These are phyloP conservation scores for Hanseniaspora uvarum DNA, from an alignment of 1,139 yeast species.

Conservation along the genomic window DNA sequence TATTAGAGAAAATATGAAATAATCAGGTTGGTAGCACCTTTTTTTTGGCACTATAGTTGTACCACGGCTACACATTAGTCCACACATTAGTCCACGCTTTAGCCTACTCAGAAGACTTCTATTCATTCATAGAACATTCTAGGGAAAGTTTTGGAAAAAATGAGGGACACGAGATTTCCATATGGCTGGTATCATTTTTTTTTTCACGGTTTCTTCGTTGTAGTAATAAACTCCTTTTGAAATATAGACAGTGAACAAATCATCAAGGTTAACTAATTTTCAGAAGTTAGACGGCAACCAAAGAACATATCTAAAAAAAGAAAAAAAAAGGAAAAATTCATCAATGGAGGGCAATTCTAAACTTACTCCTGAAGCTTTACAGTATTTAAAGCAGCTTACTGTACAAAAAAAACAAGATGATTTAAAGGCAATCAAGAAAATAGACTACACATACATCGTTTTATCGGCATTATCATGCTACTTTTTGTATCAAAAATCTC, in stretches of 20 bases:
- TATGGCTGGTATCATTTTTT: background rate
- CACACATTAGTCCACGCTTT: too few relatives aligned
- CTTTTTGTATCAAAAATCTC: constrained; percentile 3
- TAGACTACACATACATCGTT: constrained; percentile 7
- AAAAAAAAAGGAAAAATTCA: background rate
- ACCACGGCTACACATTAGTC: too few relatives aligned
- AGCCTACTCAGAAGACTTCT: too few relatives aligned
- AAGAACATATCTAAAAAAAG: background rate
- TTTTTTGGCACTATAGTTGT: too few relatives aligned
- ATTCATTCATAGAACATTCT: background rate
- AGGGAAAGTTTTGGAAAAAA: background rate
- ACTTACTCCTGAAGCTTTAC: constrained; percentile 8
- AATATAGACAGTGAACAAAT: background rate
- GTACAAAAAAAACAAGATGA: constrained; percentile 9
- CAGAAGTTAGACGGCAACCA: too few relatives aligned
- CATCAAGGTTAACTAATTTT: background rate
- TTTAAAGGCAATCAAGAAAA: constrained; percentile 7
- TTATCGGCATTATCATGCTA: constrained; percentile 1
- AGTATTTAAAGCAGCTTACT: constrained; percentile 5
- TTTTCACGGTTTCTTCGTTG: background rate
- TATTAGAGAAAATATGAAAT: too few relatives aligned
- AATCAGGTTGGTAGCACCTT: too few relatives aligned
- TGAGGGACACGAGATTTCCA: background rate
- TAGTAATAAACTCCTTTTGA: background rate
- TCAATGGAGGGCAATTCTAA: background rate